Evolutionary conservation across 305 asterid genomes (phyloP).

Genomic region (Fraxinus ornus): DNA sequence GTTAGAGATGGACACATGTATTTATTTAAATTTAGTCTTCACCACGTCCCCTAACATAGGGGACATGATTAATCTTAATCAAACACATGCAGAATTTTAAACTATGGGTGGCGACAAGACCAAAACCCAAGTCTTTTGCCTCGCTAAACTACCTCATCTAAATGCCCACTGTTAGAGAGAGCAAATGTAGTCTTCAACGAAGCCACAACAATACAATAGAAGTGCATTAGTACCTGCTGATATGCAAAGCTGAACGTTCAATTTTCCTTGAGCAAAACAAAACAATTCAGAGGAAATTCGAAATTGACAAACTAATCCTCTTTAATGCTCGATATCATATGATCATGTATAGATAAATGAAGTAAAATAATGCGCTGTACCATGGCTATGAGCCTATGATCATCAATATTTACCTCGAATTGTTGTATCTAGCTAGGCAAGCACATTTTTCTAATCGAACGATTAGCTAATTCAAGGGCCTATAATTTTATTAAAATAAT

Average conservation of each 20-base stretch:
- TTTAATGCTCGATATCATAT: no score
- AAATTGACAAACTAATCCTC: neutral
- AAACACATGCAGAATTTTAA: neutral
- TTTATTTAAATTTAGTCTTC: neutral
- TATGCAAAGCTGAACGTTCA: conserved; percentile 42
- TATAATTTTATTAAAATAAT: no score
- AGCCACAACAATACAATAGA: conserved; percentile 15
- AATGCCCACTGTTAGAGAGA: neutral
- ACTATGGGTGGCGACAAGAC: neutral
- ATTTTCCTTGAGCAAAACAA: conserved; percentile 63
- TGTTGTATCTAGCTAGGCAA: no score
- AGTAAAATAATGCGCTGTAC: no score
- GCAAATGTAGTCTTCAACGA: neutral
- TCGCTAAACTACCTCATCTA: neutral
- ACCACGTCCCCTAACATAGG: neutral
- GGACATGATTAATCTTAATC: neutral
- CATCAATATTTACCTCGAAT: no score
- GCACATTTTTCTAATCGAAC: no score
- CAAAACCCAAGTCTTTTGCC: neutral
- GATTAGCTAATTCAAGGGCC: no score
- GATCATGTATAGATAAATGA: no score
- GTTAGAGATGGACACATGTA: neutral
- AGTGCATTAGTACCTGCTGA: conserved; percentile 52
- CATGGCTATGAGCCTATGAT: no score
- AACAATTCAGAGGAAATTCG: conserved; percentile 29